Evolutionary conservation across 306 rosid species (phyloP).

Genomic region (Cicer judaicum): DNA sequence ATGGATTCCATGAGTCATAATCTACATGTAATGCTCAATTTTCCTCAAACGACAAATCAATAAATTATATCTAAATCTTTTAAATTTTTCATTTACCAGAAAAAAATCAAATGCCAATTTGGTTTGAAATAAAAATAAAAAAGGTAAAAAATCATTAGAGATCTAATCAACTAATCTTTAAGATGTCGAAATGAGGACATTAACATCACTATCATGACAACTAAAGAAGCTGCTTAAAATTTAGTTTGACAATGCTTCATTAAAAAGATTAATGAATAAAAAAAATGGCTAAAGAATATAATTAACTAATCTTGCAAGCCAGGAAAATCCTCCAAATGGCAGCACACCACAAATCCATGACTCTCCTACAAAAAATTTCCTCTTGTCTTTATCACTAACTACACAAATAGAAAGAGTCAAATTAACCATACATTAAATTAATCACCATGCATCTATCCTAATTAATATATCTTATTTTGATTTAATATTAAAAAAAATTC

Average conservation of each 20-base stretch:
- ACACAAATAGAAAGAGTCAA: constrained; percentile 66
- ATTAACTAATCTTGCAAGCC: constrained; percentile 44
- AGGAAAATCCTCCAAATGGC: constrained; percentile 82
- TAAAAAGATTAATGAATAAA: constrained; percentile 37
- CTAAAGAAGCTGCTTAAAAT: constrained; percentile 39
- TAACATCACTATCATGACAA: constrained; percentile 23
- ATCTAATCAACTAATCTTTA: constrained; percentile 27
- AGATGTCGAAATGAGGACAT: constrained; percentile 39
- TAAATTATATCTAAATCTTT: neutral
- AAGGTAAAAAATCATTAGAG: constrained; percentile 13
- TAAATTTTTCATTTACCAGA: too few relatives aligned
- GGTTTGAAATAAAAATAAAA: constrained; percentile 34
- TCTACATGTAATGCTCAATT: constrained; percentile 26
- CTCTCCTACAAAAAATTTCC: constrained; percentile 38
- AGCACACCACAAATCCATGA: constrained; percentile 47
- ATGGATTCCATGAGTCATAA: constrained; percentile 41
- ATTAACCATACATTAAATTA: constrained; percentile 46
- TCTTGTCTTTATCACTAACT: constrained; percentile 50
- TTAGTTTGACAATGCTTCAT: constrained; percentile 61
- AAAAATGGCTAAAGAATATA: constrained; percentile 35
- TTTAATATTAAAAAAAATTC: neutral
- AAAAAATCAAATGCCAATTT: constrained; percentile 35
- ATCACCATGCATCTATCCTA: constrained; percentile 45
- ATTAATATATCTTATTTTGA: constrained; percentile 23
- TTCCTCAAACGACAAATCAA: constrained; percentile 39